Evolutionary conservation across 805 yeast genomes (phyloP).

Genomic region (Cyberlindnera xylosilytica): DNA sequence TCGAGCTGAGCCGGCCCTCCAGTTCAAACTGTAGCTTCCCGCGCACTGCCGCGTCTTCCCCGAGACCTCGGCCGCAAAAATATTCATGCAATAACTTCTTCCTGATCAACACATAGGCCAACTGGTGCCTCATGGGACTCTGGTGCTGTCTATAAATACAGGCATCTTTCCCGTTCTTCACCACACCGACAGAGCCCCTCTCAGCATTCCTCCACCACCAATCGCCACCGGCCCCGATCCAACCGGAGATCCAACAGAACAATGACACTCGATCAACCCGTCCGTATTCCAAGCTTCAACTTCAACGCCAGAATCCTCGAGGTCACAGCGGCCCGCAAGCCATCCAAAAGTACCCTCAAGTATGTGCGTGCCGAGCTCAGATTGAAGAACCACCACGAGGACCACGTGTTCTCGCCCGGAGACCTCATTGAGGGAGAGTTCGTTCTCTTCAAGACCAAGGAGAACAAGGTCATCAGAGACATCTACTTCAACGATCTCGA

Average conservation of each 20-base stretch:
- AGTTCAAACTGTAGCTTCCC: too few species aligned
- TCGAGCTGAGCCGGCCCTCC: too few species aligned
- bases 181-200: too few species aligned
- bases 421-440: conserved; percentile 18
- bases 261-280: conserved; percentile 7
- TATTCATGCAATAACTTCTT: too few species aligned
- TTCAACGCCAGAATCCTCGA: conserved; percentile 10
- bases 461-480: conserved; percentile 10
- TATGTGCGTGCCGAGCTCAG: conserved; percentile 16
- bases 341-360: conserved; percentile 18
- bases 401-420: conserved; percentile 17
- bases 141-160: too few species aligned
- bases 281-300: conserved; percentile 14
- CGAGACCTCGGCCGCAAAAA: too few species aligned
- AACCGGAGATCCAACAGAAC: neutral
- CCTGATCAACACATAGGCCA: too few species aligned
- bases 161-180: too few species aligned
- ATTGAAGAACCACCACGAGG: conserved; percentile 1
- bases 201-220: too few species aligned
- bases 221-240: too few species aligned
- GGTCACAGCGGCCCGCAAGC: conserved; percentile 10
- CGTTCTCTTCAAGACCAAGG: conserved; percentile 9
- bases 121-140: too few species aligned
- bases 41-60: too few species aligned
- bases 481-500: conserved; percentile 22